Conservation (phyloP, 2,329 filamentous ascomycete genomes). For the Cladosporium colombiae region DNA sequence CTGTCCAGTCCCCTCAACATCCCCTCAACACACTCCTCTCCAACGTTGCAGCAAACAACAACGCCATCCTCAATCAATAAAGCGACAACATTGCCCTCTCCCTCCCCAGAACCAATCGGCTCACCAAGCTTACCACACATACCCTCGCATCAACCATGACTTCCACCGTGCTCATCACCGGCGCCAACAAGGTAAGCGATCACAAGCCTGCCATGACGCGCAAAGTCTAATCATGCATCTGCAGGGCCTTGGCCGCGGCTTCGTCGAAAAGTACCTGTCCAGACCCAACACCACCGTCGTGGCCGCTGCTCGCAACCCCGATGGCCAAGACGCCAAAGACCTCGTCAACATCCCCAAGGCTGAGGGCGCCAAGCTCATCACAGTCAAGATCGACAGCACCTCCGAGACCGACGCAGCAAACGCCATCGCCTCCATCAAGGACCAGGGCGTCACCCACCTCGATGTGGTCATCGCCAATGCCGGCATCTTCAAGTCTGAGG, state of each 20-base stretch:
- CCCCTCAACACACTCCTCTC: not conserved
- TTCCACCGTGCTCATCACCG: not conserved
- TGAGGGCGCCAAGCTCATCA: not conserved
- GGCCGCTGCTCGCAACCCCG: not conserved
- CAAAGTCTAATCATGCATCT: not conserved
- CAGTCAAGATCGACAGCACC: conserved; percentile 2
- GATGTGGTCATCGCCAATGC: conserved; percentile 5
- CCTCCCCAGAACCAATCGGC: not conserved
- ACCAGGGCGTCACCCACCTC: not conserved
- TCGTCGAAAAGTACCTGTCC: conserved; percentile 1
- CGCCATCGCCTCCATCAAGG: not conserved
- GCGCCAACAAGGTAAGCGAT: not conserved
- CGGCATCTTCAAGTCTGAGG: not conserved
- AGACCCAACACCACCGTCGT: not conserved
- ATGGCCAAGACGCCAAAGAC: not conserved
- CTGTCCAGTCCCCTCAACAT: not conserved
- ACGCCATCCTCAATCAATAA: not conserved
- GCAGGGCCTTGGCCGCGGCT: not conserved
- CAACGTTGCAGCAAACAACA: not conserved
- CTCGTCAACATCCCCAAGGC: not conserved
- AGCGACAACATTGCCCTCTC: not conserved
- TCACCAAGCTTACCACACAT: not conserved
- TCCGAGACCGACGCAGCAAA: not conserved
- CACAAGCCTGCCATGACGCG: not conserved
- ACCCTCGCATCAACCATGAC: not conserved